phyloP scores from a whole-genome alignment of 2,329 filamentous ascomycete genomes.

The Myotisia sp. region DNA sequence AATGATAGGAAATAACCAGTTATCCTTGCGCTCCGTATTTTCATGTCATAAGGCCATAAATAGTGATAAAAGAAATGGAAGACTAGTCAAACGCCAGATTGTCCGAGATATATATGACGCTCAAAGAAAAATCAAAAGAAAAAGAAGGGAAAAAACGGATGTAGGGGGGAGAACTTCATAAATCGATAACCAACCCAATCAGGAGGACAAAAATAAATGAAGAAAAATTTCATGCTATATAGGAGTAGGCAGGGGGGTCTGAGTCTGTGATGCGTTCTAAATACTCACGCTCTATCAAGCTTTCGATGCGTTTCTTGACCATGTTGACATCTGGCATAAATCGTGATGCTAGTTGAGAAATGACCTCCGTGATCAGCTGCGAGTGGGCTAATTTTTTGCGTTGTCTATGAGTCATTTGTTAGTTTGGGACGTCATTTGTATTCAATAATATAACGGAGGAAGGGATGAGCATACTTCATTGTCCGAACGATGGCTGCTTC shows the following conservation, averaged over 20 bases:
- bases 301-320: constrained; percentile 41
- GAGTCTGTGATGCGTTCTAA: constrained; percentile 30
- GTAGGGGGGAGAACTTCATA: too few species aligned
- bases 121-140: too few species aligned
- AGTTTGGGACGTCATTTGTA: neutral
- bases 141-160: too few species aligned
- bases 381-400: constrained; percentile 36
- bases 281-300: constrained; percentile 40
- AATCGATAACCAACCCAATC: neutral
- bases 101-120: too few species aligned
- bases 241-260: constrained; percentile 33
- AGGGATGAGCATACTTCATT: constrained; percentile 33
- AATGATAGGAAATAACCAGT: too few species aligned
- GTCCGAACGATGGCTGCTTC: constrained; percentile 40
- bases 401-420: constrained; percentile 22
- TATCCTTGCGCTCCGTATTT: too few species aligned
- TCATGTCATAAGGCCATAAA: too few species aligned
- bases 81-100: too few species aligned
- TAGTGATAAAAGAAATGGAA: too few species aligned
- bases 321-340: constrained; percentile 39
- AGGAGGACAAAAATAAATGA: neutral
- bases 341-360: constrained; percentile 34
- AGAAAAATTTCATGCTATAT: constrained; percentile 24
- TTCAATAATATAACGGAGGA: neutral
- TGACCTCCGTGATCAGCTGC: constrained; percentile 37